Conservation (phyloP, 805 yeast species). For the Sugiyamaella boreocaroliniensis region DNA sequence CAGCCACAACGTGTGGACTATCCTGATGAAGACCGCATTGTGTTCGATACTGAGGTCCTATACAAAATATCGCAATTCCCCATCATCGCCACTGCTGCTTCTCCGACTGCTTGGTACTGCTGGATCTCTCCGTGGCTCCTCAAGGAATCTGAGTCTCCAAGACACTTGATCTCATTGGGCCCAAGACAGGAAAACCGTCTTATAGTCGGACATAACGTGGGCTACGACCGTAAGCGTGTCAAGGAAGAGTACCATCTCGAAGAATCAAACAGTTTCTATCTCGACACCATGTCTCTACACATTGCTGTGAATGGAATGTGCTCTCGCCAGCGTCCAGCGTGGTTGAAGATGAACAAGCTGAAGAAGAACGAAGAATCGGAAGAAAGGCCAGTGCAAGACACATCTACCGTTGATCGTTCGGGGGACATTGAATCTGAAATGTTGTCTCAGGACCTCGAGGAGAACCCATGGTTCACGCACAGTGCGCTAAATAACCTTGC, state of each 20-base stretch:
- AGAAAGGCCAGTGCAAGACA: conserved; percentile 1
- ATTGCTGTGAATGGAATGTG: conserved; percentile 88
- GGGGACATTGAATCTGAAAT: not conserved
- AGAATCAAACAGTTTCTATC: conserved; percentile 63
- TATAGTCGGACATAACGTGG: conserved; percentile 83
- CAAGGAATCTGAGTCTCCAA: conserved; percentile 39
- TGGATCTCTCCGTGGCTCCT: conserved; percentile 89
- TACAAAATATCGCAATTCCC: conserved; percentile 72
- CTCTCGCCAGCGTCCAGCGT: conserved; percentile 78
- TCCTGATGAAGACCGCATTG: conserved; percentile 67
- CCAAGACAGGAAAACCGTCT: conserved; percentile 44
- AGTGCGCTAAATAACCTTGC: conserved; percentile 75
- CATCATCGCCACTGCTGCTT: conserved; percentile 71
- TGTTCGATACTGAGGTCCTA: conserved; percentile 85
- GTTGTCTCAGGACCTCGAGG: conserved; percentile 12
- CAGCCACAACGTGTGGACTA: conserved; percentile 51
- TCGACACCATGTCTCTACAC: conserved; percentile 92
- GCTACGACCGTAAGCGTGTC: conserved; percentile 84
- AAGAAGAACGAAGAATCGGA: conserved; percentile 16
- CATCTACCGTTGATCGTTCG: not conserved
- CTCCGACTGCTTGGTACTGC: conserved; percentile 78
- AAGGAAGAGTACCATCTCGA: conserved; percentile 71
- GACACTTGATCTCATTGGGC: conserved; percentile 73
- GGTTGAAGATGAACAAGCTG: conserved; percentile 41
- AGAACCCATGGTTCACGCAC: conserved; percentile 70